Evolutionary conservation across 768 basidiomycete species (phyloP).

Genomic region (Mycena galericulata): DNA sequence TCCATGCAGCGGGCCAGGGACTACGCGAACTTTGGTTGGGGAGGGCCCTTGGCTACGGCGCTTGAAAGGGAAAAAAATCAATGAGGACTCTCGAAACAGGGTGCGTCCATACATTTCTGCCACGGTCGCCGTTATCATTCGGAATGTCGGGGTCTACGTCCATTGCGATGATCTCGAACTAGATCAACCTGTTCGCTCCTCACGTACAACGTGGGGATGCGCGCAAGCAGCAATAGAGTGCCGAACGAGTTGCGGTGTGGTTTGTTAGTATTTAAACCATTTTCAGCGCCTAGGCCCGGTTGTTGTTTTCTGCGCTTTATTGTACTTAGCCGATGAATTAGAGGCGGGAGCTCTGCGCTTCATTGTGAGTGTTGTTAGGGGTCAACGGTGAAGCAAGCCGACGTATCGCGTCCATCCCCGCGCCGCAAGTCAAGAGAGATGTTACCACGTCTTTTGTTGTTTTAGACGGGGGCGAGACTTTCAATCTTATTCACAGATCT

Average conservation of each 20-base stretch:
- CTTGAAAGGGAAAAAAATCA: conserved; percentile 13
- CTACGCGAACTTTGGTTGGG: conserved; percentile 7
- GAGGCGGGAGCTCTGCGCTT: conserved; percentile 10
- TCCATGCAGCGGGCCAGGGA: conserved; percentile 13
- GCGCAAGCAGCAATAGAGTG: conserved; percentile 2
- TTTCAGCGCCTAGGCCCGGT: conserved; percentile 1
- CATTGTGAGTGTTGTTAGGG: conserved; percentile 7
- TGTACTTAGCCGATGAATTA: not conserved
- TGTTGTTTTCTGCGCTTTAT: not conserved
- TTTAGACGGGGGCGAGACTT: not conserved
- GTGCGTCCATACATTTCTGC: conserved; percentile 11
- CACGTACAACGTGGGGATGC: conserved; percentile 22
- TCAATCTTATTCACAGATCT: not conserved
- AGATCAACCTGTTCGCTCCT: conserved; percentile 19
- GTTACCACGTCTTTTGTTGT: not conserved
- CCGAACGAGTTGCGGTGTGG: not conserved
- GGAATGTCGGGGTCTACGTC: not conserved
- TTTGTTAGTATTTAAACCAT: conserved; percentile 10
- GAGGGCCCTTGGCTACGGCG: conserved; percentile 5
- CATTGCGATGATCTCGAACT: not conserved
- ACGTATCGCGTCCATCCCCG: not conserved
- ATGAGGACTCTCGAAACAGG: not conserved
- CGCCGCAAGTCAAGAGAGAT: not conserved
- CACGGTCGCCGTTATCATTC: not conserved
- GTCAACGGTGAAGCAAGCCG: not conserved